Evolutionary conservation across 1,284 basidiomycete species (phyloP), one percentile per base, ranked within the genome.

Genomic region (Salmacisia buchloeana): DNA sequence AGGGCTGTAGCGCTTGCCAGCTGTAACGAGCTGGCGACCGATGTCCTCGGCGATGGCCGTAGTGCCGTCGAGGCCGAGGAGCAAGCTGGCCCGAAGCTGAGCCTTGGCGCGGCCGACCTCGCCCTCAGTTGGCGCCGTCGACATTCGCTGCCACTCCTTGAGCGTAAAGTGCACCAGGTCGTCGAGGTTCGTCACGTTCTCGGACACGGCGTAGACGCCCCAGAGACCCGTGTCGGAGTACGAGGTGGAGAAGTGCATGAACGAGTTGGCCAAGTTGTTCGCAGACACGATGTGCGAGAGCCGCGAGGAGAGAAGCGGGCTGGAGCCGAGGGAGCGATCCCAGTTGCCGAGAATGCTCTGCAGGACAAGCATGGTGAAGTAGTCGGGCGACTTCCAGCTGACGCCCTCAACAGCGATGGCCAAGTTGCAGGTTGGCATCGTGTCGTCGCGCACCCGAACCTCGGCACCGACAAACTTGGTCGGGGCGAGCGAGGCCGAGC

Each of bases 171-270:
- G 94, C 63, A 87, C 82, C 68, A 97, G 83, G 81, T 99, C 96
- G 79, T 99, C 94, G 63, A 97, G 84, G 83, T 94, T 93, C 27
- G 67, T 74, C 67, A 83, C 78, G 84, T 97, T 97, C 85, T 98
- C 96, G 31, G 91, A 88, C 29, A 81, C 80, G 64, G 97, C 83
- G 86, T 98, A 98, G 83, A 97, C 92, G 77, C 96, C 96, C 96
- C 96, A 98, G 54, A 99, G 88, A 77, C 94, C 96, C 21, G 94
- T 98, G 83, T 98, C 96, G 18, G 93, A 94, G 85, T 99, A 99
- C n/a, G 91, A 94, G 12, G 96, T 98, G 43, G 92, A 96, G 88
- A 98, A 99, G 69, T 91, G 92, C 92, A 97, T 96, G 88, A 91
- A 98, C 72, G 90, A 93, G 85, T 98, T 99, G 78, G 96, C 94